Percentiles rank a stretch among this genome's conserved stretches.
Conservation (phyloP, 169 alveolate species). For the Eimeria sp. region DNA sequence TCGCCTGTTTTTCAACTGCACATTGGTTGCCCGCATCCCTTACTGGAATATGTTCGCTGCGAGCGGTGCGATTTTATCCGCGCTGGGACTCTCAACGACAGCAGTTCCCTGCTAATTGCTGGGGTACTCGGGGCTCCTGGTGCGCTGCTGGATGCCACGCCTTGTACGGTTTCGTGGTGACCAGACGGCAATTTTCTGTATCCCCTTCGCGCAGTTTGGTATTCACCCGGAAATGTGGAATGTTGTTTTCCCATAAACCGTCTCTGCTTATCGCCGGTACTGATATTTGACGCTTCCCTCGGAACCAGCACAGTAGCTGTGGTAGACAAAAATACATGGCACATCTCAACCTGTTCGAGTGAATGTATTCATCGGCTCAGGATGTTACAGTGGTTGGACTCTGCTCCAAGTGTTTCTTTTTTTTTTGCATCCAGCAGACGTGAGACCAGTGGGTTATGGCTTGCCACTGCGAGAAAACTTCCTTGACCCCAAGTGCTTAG, state of each 20-base stretch:
- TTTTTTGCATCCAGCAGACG: neutral
- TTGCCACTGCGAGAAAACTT: constrained; percentile 51
- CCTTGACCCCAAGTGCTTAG: neutral
- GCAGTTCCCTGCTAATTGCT: neutral
- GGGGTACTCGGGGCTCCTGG: neutral
- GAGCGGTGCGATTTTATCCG: neutral
- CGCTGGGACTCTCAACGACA: constrained; percentile 8
- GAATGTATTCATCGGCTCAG: neutral
- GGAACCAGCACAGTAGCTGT: constrained; percentile 5
- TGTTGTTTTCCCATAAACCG: neutral
- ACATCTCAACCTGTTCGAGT: no score
- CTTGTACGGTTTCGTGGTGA: neutral
- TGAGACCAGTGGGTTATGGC: constrained; percentile 1
- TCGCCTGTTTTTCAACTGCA: no score
- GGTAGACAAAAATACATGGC: neutral
- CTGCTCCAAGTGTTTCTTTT: neutral
- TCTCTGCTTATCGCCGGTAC: neutral
- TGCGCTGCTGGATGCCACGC: neutral
- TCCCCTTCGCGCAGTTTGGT: neutral
- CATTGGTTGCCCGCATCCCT: neutral
- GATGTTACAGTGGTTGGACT: neutral
- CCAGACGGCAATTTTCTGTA: neutral
- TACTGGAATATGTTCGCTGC: constrained; percentile 27
- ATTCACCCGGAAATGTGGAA: neutral
- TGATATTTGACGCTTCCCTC: neutral